Base-by-base conservation (phyloP, 352 stramenopile genomes). In the Globisporangium lucens region DNA sequence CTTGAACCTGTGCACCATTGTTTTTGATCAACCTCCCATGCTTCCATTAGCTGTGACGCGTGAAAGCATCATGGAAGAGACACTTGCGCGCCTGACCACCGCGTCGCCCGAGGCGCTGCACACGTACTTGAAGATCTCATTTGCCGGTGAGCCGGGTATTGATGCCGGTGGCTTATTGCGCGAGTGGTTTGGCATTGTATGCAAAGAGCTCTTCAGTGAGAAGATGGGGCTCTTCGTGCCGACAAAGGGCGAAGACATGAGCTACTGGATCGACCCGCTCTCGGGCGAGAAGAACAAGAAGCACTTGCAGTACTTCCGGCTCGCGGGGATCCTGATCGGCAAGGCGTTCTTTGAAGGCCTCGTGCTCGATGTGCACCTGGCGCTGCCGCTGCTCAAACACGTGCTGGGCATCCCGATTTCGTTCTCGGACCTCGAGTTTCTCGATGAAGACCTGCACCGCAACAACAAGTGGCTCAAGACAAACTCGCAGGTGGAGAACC, bases 351-450 rank as follows among this genome's bases (percentile, higher is more conserved):
- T 91, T 17, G 83, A 91, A 65, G 80, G 79, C 0, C 72, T 89
- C 36, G 78, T 90, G 56, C 73, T 89, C 36, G 79, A 89, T 41
- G 75, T 77, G 1, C 80, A 91, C 66, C 64, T 91, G 52, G 73
- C 83, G 65, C 59, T 91, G 49, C 83, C 83, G n/a, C 65, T 91
- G 59, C 74, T 91, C 30, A 91, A 91, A 69, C 82, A 91, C 58
- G 65, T 90, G 4, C 59, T 91, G 49, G 79, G 83, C 20, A 87
- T 91, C 51, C 83, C 83, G 0, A 91, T 91, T 57, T 89, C 83
- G 65, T 91, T 91, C 68, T 89, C 82, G 15, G 83, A 91, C 59
- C 74, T 91, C 29, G 82, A 91, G 56, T 91, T 90, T 53, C 66
- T 91, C 12, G 83, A 91, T 56, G 75, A 89, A 59, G 83, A 91